A percentile compares a stretch with the other conserved stretches of the same genome.
phyloP scores from a whole-genome alignment of 2,329 filamentous ascomycete genomes.

The Penicillium sp. region DNA sequence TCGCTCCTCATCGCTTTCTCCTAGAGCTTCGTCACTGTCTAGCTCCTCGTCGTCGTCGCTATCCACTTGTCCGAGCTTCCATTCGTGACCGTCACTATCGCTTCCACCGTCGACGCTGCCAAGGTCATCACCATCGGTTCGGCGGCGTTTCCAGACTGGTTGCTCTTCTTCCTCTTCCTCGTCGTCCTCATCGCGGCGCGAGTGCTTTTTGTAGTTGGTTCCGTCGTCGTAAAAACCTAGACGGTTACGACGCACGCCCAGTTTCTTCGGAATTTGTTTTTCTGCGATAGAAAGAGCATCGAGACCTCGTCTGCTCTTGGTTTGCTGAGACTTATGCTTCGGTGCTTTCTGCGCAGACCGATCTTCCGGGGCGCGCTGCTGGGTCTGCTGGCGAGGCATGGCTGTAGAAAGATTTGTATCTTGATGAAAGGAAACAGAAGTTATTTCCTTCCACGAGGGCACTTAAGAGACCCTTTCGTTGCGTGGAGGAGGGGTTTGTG shows the following conservation, averaged over 20 bases:
- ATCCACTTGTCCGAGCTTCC: constrained; percentile 70
- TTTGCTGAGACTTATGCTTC: constrained; percentile 39
- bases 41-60: constrained; percentile 67
- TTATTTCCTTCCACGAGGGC: constrained; percentile 4
- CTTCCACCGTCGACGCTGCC: constrained; percentile 68
- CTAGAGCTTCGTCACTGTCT: constrained; percentile 79
- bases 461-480: constrained; percentile 10
- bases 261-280: constrained; percentile 51
- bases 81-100: constrained; percentile 82
- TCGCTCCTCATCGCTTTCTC: constrained; percentile 80
- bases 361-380: constrained; percentile 40
- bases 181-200: constrained; percentile 35
- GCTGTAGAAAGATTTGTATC: constrained; percentile 10
- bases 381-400: constrained; percentile 45
- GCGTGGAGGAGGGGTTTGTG: constrained; percentile 16
- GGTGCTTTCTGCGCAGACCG: constrained; percentile 42
- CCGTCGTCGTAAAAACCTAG: constrained; percentile 58
- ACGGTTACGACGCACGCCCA: constrained; percentile 56
- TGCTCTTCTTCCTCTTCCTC: constrained; percentile 42
- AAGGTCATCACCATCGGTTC: constrained; percentile 40
- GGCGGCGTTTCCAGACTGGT: constrained; percentile 47
- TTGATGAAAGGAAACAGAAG: neutral
- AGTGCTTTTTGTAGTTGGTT: constrained; percentile 37
- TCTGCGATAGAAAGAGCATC: constrained; percentile 67
- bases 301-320: constrained; percentile 45